Conservation (phyloP, 805 yeast species). For the Candida montana region DNA sequence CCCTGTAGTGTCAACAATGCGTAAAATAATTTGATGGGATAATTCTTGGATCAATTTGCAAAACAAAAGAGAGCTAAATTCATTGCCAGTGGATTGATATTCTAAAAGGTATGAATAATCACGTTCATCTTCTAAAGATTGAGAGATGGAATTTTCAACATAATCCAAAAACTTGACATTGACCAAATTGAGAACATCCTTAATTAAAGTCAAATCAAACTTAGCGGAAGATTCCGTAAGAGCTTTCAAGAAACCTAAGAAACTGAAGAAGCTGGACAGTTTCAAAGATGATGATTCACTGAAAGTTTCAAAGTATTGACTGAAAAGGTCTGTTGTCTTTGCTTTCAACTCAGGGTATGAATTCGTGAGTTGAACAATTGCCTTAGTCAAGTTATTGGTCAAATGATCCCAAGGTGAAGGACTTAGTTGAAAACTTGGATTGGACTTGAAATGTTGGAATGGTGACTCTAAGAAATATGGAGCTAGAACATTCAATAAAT, state of each 20-base stretch:
- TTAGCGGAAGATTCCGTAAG: conserved; percentile 16
- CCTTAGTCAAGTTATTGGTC: conserved; percentile 30
- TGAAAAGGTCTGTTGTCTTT: conserved; percentile 19
- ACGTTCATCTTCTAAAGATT: conserved; percentile 26
- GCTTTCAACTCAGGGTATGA: conserved; percentile 26
- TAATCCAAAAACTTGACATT: conserved; percentile 13
- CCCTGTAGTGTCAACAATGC: too few relatives aligned
- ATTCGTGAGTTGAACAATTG: conserved; percentile 23
- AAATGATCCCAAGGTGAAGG: conserved; percentile 37
- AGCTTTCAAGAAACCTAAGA: conserved; percentile 35
- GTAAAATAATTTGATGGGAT: conserved; percentile 13
- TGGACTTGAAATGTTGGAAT: conserved; percentile 40
- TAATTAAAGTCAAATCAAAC: conserved; percentile 18
- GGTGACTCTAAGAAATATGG: conserved; percentile 48
- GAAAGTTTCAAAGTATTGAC: conserved; percentile 22
- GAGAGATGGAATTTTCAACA: conserved; percentile 27
- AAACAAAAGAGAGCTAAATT: conserved; percentile 29
- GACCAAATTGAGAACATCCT: conserved; percentile 25
- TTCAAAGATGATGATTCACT: conserved; percentile 11
- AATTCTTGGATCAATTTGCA: conserved; percentile 24
- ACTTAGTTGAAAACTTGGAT: conserved; percentile 28
- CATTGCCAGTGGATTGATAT: conserved; percentile 32
- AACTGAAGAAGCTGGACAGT: conserved; percentile 27
- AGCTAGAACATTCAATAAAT: conserved; percentile 36
- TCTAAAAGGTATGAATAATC: conserved; percentile 29